A percentile compares a stretch with the other conserved stretches of the same genome.
phyloP scores from a whole-genome alignment of 345 rosid species.

The Boechera retrofracta region DNA sequence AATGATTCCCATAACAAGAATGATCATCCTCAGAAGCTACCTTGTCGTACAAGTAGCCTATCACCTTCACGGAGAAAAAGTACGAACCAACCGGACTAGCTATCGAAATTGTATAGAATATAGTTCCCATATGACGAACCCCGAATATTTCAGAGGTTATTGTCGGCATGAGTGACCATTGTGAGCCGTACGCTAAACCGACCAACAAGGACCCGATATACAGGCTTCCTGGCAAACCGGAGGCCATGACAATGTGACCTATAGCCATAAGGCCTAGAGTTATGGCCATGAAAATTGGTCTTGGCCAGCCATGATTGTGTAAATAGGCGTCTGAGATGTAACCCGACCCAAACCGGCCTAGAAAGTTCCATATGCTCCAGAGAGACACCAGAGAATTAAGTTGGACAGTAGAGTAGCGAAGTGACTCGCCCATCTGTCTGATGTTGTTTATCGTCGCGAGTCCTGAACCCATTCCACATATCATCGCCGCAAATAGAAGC shows the following conservation, averaged over 20 bases:
- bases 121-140: conserved; percentile 71
- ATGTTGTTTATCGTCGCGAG: conserved; percentile 79
- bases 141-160: conserved; percentile 79
- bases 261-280: conserved; percentile 59
- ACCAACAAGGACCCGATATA: conserved; percentile 73
- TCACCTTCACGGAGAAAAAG: conserved; percentile 78
- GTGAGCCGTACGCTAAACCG: conserved; percentile 81
- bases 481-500: conserved; percentile 75
- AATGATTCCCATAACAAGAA: conserved; percentile 66
- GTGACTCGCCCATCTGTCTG: conserved; percentile 88
- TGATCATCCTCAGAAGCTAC: conserved; percentile 53
- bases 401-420: conserved; percentile 67
- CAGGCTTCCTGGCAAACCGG: conserved; percentile 62
- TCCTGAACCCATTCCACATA: conserved; percentile 87
- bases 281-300: conserved; percentile 76
- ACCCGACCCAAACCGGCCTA: conserved; percentile 89
- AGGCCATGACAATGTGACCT: conserved; percentile 73
- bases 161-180: conserved; percentile 87
- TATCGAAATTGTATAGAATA: conserved; percentile 76
- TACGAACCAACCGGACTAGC: conserved; percentile 93
- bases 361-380: conserved; percentile 87
- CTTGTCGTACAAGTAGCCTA: conserved; percentile 75
- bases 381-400: conserved; percentile 72
- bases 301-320: conserved; percentile 63
- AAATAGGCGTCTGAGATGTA: conserved; percentile 71